These are phyloP conservation scores for Baorangia bicolor DNA, from an alignment of 768 basidiomycete genomes.

Conservation along the genomic window DNA sequence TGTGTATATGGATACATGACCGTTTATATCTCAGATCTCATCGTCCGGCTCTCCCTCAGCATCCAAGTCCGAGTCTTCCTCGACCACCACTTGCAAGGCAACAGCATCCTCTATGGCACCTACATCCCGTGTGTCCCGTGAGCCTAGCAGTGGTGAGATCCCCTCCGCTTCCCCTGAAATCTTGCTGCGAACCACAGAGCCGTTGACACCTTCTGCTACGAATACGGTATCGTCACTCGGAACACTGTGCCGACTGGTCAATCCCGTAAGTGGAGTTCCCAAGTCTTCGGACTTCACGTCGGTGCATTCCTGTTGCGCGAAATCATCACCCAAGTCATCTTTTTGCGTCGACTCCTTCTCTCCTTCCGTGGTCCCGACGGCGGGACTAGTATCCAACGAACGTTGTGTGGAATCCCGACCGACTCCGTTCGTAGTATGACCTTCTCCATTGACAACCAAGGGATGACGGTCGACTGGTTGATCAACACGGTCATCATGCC, in stretches of 20 bases:
- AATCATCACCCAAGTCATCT: background rate
- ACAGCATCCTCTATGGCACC: slow-evolving; percentile 4
- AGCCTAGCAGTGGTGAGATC: slow-evolving; percentile 5
- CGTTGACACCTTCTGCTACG: slow-evolving; percentile 33
- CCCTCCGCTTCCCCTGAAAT: slow-evolving; percentile 20
- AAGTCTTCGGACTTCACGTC: slow-evolving; percentile 54
- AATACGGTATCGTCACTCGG: slow-evolving; percentile 60
- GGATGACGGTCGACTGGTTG: background rate
- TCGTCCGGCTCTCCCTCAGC: slow-evolving; percentile 46
- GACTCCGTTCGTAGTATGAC: slow-evolving; percentile 17
- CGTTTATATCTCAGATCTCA: slow-evolving; percentile 44
- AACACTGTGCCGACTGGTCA: slow-evolving; percentile 52
- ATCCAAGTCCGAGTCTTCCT: slow-evolving; percentile 38
- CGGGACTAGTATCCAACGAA: background rate
- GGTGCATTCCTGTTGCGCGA: slow-evolving; percentile 10
- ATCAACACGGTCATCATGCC: slow-evolving; percentile 7
- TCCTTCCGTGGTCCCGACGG: background rate
- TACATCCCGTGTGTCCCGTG: background rate
- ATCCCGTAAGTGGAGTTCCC: slow-evolving; percentile 49
- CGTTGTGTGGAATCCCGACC: background rate
- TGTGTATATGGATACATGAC: slow-evolving; percentile 23
- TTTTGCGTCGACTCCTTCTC: background rate
- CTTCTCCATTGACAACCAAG: slow-evolving; percentile 16
- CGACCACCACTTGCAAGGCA: slow-evolving; percentile 6
- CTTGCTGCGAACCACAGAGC: slow-evolving; percentile 30